phyloP scores from a whole-genome alignment of 768 basidiomycete species.

The Podaxis sp. region DNA sequence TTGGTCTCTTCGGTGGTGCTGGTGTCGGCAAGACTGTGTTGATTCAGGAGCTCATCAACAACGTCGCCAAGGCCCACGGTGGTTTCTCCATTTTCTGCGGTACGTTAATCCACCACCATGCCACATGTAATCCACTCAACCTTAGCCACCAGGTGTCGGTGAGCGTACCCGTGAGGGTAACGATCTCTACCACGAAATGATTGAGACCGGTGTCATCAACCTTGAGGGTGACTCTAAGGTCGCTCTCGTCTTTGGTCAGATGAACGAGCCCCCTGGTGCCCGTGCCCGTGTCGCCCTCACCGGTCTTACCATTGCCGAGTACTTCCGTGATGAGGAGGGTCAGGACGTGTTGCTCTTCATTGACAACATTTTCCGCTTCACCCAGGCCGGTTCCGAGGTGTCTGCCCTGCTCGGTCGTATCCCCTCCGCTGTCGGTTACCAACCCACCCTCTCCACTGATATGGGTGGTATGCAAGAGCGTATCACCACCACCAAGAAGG shows the following conservation, averaged over 20 bases:
- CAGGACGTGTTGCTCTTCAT: conserved; percentile 99
- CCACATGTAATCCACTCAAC: conserved; percentile 6
- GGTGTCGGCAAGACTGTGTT: conserved; percentile 99
- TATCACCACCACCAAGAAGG: conserved; percentile 99
- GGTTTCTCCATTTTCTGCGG: conserved; percentile 99
- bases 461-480: conserved; percentile 99
- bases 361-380: conserved; percentile 99
- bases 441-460: conserved; percentile 99
- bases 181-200: conserved; percentile 99
- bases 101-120: conserved; percentile 33
- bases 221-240: conserved; percentile 99
- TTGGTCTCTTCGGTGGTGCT: conserved; percentile 99
- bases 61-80: conserved; percentile 99
- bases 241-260: conserved; percentile 99
- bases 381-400: conserved; percentile 99
- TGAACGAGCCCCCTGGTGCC: conserved; percentile 99
- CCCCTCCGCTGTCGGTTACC: conserved; percentile 99
- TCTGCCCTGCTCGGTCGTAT: conserved; percentile 99
- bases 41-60: conserved; percentile 99
- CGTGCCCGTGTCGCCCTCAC: conserved; percentile 99
- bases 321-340: conserved; percentile 99
- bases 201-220: conserved; percentile 99
- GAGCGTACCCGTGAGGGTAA: conserved; percentile 99
- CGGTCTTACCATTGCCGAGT: conserved; percentile 98
- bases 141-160: conserved; percentile 76